Percentiles rank a stretch among this genome's conserved stretches.
Conservation (phyloP, 2,329 filamentous ascomycete species). For the Fusarium napiforme region DNA sequence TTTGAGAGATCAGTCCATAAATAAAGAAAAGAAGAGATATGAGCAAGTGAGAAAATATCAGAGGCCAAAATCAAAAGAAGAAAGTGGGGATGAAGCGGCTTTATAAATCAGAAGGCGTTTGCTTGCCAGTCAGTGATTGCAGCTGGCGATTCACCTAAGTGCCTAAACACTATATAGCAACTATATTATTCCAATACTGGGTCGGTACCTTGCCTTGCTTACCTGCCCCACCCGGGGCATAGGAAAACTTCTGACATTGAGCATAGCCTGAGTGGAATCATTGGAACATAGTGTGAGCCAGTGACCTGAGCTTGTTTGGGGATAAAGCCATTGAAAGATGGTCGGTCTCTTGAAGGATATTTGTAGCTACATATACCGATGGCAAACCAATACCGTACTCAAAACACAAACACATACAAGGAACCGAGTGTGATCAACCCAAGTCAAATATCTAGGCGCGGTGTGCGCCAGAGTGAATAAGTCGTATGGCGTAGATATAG, state of each 20-base stretch:
- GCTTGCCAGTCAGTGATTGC: background rate
- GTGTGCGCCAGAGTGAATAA: background rate
- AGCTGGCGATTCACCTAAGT: background rate
- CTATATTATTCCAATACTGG: background rate
- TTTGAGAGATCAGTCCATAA: background rate
- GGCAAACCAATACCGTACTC: background rate
- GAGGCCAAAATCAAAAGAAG: background rate
- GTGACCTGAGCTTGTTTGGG: background rate
- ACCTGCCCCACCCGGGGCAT: background rate
- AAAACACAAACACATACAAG: background rate
- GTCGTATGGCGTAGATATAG: background rate
- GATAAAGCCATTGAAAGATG: background rate
- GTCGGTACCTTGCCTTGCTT: background rate
- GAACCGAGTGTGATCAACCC: slow-evolving; percentile 7
- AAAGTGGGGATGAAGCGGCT: background rate
- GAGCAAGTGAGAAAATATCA: too few relatives aligned
- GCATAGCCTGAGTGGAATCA: background rate
- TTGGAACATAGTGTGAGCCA: background rate
- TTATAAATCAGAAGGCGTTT: background rate
- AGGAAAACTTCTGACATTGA: background rate
- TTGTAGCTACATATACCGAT: background rate
- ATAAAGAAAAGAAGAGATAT: background rate
- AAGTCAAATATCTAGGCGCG: slow-evolving; percentile 14
- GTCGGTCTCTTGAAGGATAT: background rate
- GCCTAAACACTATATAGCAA: background rate